Conservation (phyloP, 768 basidiomycete species). For the Agaricus subrufescens region DNA sequence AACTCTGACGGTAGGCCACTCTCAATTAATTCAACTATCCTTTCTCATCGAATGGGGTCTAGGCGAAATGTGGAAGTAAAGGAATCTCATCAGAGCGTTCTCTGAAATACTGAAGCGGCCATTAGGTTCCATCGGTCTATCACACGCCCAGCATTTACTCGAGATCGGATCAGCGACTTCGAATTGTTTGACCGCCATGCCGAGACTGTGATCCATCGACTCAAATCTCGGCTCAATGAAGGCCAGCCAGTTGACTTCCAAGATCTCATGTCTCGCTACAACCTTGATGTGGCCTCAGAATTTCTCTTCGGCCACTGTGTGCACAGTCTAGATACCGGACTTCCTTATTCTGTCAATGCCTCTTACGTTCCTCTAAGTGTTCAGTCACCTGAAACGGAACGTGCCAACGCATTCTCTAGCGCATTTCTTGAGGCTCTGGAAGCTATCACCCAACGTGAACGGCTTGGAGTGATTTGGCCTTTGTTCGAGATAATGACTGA, state of each 20-base stretch:
- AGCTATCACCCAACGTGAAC: slow-evolving; percentile 35
- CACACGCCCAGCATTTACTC: slow-evolving; percentile 61
- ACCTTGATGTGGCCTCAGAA: slow-evolving; percentile 62
- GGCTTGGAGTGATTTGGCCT: slow-evolving; percentile 49
- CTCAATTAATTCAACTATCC: background rate
- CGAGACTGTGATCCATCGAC: slow-evolving; percentile 33
- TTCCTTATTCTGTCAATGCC: slow-evolving; percentile 49
- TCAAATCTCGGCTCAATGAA: slow-evolving; percentile 42
- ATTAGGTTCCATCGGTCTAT: slow-evolving; percentile 57
- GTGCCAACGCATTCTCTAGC: slow-evolving; percentile 38
- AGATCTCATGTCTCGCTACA: slow-evolving; percentile 59
- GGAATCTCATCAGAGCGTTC: background rate
- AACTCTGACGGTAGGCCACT: slow-evolving; percentile 53
- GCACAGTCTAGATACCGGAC: slow-evolving; percentile 41
- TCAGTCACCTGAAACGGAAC: slow-evolving; percentile 19
- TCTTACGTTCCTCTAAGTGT: slow-evolving; percentile 18
- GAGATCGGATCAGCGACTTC: slow-evolving; percentile 55
- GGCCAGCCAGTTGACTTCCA: slow-evolving; percentile 60
- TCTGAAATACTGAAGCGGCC: background rate
- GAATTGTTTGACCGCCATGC: slow-evolving; percentile 57
- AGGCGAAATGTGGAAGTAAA: slow-evolving; percentile 36
- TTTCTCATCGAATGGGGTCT: background rate
- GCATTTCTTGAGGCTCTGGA: slow-evolving; percentile 49
- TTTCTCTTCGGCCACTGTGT: slow-evolving; percentile 62
- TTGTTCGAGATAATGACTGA: slow-evolving; percentile 46